Evolutionary conservation across 2,329 filamentous ascomycete genomes (phyloP), one percentile per base, ranked within the genome.

Genomic region (Arthroderma uncinatum): DNA sequence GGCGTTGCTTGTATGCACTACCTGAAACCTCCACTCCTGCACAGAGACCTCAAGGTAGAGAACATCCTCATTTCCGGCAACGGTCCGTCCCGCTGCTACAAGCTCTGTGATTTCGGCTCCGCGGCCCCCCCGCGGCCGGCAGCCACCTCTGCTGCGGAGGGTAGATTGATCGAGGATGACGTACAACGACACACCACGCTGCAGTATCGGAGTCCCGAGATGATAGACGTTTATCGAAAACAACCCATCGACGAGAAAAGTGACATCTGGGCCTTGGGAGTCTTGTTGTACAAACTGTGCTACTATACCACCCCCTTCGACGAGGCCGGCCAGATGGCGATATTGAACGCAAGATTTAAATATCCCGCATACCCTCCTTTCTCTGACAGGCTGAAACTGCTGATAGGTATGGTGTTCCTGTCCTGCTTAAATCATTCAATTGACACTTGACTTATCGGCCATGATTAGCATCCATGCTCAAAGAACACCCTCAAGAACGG

Each of bases 1-100:
- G 93, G 93, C 37, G 90, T 98, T 47, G 93, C 93, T 30, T 95
- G 90, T 71, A 98, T 98, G 93, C 93, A 98, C 74, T 98, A 98
- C 73, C 83, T 98, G 53, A 94, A 94, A 73, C 93, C 93, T 4
- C 84, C 93, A 53, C 76, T 98, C 57, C 79, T 98, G 58, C 93
- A 98, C 72, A 83, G 93, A 62, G 93, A 98, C 72, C 76, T 98
- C 61, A 98, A 98, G 75, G 92, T 98, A 61, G 93, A 98, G 74
- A 98, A 98, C 68, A 90, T 98, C 44, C 80, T 98, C 57, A 98
- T 98, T 62, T 87, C 85, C 50, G 76, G 79, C 42, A 79, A 80
- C 52, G 81, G 80, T 9, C 78, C 79, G n/a, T 80, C 80, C 40
- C 83, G 81, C 64, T 80, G 85, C 62, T 98, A 96, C 79, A 98